A percentile compares a stretch with the other conserved stretches of the same genome.
phyloP scores from a whole-genome alignment of 352 stramenopile genomes.

The Globisporangium parvum region DNA sequence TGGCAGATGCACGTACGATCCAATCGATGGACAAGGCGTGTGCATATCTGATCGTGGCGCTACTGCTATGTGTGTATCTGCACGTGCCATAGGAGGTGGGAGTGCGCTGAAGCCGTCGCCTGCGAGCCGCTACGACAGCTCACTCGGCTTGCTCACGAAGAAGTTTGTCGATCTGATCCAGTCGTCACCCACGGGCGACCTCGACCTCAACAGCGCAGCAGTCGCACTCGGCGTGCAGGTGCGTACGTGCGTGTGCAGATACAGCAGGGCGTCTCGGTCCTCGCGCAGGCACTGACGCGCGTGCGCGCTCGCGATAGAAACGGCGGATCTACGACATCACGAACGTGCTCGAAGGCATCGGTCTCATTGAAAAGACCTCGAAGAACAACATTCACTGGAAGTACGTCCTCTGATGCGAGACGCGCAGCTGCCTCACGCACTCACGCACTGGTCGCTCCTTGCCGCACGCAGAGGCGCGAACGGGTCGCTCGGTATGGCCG shows the following conservation, averaged over 20 bases:
- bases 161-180: conserved; percentile 96
- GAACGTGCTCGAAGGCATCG: conserved; percentile 97
- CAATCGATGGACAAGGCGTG: not conserved
- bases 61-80: not conserved
- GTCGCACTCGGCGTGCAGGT: conserved; percentile 76
- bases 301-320: conserved; percentile 60
- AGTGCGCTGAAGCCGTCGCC: conserved; percentile 54
- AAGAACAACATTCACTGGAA: conserved; percentile 99
- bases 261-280: not conserved
- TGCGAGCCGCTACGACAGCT: conserved; percentile 93
- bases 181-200: conserved; percentile 73
- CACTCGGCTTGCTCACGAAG: conserved; percentile 94
- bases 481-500: conserved; percentile 29
- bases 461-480: conserved; percentile 40
- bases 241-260: not conserved
- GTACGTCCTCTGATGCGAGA: conserved; percentile 48
- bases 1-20: not conserved
- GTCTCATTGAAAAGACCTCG: conserved; percentile 95
- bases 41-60: not conserved
- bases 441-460: not conserved
- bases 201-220: conserved; percentile 95
- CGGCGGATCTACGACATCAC: conserved; percentile 99
- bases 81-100: conserved; percentile 1
- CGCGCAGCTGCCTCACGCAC: no score
- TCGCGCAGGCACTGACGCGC: conserved; percentile 1